A percentile compares a stretch with the other conserved stretches of the same genome.
phyloP scores from a whole-genome alignment of 2,329 filamentous ascomycete genomes.

The Fusarium circinatum region DNA sequence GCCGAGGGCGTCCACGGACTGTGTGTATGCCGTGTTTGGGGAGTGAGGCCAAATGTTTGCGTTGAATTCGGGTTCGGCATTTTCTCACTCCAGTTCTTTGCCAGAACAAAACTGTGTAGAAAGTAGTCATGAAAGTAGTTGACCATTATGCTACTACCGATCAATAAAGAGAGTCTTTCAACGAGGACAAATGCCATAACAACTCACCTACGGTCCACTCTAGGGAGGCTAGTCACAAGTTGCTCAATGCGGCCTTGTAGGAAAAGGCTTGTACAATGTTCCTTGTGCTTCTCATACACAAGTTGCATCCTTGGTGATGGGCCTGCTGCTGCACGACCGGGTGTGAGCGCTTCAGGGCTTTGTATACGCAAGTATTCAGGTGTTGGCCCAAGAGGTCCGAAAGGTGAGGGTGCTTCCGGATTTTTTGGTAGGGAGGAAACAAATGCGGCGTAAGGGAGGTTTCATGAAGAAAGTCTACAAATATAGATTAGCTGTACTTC shows the following conservation, averaged over 20 bases:
- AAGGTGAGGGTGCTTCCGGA: neutral
- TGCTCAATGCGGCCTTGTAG: neutral
- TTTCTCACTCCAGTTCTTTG: neutral
- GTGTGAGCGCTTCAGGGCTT: neutral
- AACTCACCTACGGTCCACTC: neutral
- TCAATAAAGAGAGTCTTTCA: neutral
- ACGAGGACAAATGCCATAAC: neutral
- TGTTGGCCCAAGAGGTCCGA: neutral
- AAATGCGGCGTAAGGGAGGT: neutral
- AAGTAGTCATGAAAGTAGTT: neutral
- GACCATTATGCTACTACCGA: accelerated
- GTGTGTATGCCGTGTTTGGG: neutral
- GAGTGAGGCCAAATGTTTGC: neutral
- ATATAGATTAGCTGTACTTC: neutral
- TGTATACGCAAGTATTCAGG: accelerated
- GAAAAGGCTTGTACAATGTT: neutral
- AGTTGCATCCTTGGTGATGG: neutral
- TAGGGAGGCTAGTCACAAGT: neutral
- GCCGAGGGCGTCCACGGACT: neutral
- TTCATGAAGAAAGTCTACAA: neutral
- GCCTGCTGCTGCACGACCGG: accelerated
- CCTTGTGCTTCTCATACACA: neutral
- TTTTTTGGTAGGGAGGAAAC: accelerated
- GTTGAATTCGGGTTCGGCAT: neutral
- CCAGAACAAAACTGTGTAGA: neutral